A percentile compares a stretch with the other conserved stretches of the same genome.
Evolutionary conservation across 78 protist genomes (phyloP).

Genomic region (Emiliania huxleyi): DNA sequence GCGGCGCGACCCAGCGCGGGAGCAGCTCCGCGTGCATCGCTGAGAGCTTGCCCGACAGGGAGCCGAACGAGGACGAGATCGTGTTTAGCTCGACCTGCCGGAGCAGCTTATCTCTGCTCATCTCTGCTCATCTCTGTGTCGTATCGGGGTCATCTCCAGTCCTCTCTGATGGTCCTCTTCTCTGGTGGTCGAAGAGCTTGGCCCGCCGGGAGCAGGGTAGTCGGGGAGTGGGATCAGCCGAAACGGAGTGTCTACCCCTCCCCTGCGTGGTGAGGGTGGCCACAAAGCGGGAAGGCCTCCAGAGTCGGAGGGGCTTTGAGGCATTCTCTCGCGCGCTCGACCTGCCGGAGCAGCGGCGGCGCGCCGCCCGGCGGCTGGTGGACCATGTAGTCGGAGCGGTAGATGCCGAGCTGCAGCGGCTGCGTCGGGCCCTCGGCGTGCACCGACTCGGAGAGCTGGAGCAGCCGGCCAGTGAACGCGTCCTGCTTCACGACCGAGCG

Average conservation of each 20-base stretch:
- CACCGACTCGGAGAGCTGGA: background rate
- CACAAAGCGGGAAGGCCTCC: too few relatives aligned
- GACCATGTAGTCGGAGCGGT: conserved; percentile 17
- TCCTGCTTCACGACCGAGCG: background rate
- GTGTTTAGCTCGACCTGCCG: conserved; percentile 80
- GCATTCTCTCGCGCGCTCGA: too few relatives aligned
- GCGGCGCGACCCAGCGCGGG: background rate
- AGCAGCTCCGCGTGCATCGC: conserved; percentile 65
- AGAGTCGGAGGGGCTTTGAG: too few relatives aligned
- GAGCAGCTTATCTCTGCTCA: too few relatives aligned
- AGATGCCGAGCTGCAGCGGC: conserved; percentile 19
- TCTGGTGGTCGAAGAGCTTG: too few relatives aligned
- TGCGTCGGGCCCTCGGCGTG: background rate
- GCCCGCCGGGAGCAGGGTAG: too few relatives aligned
- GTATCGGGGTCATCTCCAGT: too few relatives aligned
- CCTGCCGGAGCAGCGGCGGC: background rate
- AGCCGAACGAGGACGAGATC: conserved; percentile 79
- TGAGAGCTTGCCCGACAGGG: conserved; percentile 43
- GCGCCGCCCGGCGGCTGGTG: background rate
- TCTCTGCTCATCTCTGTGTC: too few relatives aligned
- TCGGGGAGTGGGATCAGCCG: too few relatives aligned
- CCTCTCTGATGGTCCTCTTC: too few relatives aligned
- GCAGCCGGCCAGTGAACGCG: background rate
- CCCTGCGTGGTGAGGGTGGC: too few relatives aligned
- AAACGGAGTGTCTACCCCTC: too few relatives aligned